A percentile compares a stretch with the other conserved stretches of the same genome.
These are phyloP conservation scores for Plenodomus biglobosus DNA, from an alignment of 2,329 filamentous ascomycete species.

Conservation along the genomic window DNA sequence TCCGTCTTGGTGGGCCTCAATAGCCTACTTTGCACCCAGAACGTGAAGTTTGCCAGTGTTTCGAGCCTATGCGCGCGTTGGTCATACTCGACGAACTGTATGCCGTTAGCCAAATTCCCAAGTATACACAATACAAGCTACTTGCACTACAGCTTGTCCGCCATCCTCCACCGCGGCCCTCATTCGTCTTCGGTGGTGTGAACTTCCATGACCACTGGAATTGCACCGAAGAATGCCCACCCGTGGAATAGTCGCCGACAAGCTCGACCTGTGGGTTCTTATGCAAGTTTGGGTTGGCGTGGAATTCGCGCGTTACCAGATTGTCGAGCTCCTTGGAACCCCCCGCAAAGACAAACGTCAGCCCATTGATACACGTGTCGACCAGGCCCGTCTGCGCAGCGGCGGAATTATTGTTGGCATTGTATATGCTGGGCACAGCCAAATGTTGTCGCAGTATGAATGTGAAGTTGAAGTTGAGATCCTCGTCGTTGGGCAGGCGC, in stretches of 20 bases:
- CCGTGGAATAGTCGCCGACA: constrained; percentile 87
- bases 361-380: constrained; percentile 80
- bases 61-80: constrained; percentile 85
- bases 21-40: constrained; percentile 81
- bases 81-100: constrained; percentile 93
- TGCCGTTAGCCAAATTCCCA: constrained; percentile 20
- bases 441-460: constrained; percentile 70
- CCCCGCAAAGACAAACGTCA: constrained; percentile 91
- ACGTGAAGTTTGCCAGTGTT: constrained; percentile 88
- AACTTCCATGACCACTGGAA: constrained; percentile 98
- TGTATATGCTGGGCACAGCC: constrained; percentile 45
- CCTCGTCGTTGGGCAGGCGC: constrained; percentile 86
- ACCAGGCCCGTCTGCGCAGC: constrained; percentile 42
- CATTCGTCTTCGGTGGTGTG: constrained; percentile 79
- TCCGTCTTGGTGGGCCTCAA: not conserved
- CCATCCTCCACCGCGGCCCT: constrained; percentile 90
- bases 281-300: constrained; percentile 94
- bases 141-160: constrained; percentile 86
- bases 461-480: constrained; percentile 89
- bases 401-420: constrained; percentile 51
- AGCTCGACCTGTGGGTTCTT: constrained; percentile 95
- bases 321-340: constrained; percentile 88
- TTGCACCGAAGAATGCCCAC: constrained; percentile 77
- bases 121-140: constrained; percentile 28
- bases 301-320: constrained; percentile 90